Conservation (phyloP, 495 filamentous ascomycete genomes). For the Penicillium antarcticum region DNA sequence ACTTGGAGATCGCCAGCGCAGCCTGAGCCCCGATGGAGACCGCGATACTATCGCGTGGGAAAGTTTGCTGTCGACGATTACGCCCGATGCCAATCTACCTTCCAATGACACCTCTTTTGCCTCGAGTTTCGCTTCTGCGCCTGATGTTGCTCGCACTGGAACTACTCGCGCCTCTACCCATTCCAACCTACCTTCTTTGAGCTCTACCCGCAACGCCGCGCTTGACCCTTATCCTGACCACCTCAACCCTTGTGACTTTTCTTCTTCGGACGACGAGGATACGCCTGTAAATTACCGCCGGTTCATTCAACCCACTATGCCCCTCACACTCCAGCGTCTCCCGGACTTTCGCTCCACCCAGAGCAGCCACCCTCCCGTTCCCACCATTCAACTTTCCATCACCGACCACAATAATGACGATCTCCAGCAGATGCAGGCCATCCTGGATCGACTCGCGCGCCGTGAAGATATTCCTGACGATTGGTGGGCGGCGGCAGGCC, state of each 20-base stretch:
- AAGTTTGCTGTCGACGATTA: conserved; percentile 72
- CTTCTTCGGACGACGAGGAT: conserved; percentile 35
- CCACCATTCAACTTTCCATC: conserved; percentile 34
- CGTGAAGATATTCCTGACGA: conserved; percentile 71
- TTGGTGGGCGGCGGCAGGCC: conserved; percentile 72
- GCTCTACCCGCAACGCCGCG: conserved; percentile 17
- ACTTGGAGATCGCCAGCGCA: conserved; percentile 78
- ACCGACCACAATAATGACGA: conserved; percentile 37
- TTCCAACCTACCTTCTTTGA: conserved; percentile 27
- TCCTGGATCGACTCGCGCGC: conserved; percentile 62
- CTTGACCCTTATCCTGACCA: conserved; percentile 42
- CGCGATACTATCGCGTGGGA: conserved; percentile 66
- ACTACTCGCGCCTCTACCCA: conserved; percentile 37
- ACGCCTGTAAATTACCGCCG: conserved; percentile 11
- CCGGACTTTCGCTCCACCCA: conserved; percentile 31
- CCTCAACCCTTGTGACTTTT: conserved; percentile 42
- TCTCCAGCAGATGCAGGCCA: conserved; percentile 62
- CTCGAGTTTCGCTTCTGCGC: conserved; percentile 54
- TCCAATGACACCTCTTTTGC: conserved; percentile 79
- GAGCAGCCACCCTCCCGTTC: conserved; percentile 38
- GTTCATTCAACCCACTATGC: background rate
- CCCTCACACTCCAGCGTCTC: conserved; percentile 23
- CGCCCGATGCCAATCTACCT: conserved; percentile 75
- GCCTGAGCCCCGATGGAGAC: conserved; percentile 69
- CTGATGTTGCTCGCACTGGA: conserved; percentile 19